Evolutionary conservation across 257 asterid species (phyloP).

Genomic region (Solanum sitiens): DNA sequence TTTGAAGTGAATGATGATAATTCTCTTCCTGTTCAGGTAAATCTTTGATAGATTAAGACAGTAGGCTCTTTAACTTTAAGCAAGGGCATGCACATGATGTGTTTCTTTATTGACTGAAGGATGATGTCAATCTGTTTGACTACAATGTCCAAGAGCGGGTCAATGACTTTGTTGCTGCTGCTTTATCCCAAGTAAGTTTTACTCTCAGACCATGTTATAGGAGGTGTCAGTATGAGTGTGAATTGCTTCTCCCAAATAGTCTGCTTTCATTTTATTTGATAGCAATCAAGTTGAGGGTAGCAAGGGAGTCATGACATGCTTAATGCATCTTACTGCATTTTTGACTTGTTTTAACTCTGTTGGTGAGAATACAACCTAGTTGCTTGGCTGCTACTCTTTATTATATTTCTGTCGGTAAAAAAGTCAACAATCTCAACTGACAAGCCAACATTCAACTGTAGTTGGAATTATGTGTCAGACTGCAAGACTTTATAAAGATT

Average conservation of each 20-base stretch:
- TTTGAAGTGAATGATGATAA: slow-evolving; percentile 62
- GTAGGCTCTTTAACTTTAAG: not conserved
- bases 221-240: not conserved
- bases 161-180: slow-evolving; percentile 87
- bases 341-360: not conserved
- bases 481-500: not conserved
- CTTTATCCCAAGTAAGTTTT: slow-evolving; percentile 49
- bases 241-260: not conserved
- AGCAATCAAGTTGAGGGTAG: not conserved
- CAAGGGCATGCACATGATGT: slow-evolving; percentile 9
- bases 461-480: not conserved
- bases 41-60: not conserved
- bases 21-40: slow-evolving; percentile 82
- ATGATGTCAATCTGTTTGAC: slow-evolving; percentile 58
- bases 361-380: not conserved
- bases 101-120: slow-evolving; percentile 35
- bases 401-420: not conserved
- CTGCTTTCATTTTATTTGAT: not conserved
- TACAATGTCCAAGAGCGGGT: slow-evolving; percentile 94
- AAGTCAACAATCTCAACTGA: not conserved
- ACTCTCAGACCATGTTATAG: not conserved
- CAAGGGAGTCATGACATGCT: not conserved
- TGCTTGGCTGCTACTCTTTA: not conserved
- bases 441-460: not conserved
- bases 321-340: not conserved